Evolutionary conservation across 148 eudicot species (phyloP).

Genomic region (Chenopodium quinoa): DNA sequence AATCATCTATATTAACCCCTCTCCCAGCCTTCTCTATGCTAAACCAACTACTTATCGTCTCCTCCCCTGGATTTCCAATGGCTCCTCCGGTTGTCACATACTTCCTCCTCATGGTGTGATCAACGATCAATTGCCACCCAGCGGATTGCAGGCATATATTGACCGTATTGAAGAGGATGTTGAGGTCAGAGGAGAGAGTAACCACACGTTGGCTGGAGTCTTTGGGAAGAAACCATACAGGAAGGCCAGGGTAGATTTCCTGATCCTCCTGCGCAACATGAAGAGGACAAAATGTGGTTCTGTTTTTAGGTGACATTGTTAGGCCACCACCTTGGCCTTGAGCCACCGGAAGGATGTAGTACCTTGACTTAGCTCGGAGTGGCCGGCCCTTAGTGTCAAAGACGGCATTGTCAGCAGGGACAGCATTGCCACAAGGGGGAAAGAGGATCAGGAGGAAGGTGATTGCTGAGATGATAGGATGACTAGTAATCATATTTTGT

Average conservation of each 20-base stretch:
- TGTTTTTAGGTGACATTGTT: slow-evolving; percentile 29
- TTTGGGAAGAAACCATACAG: slow-evolving; percentile 34
- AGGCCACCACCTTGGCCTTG: slow-evolving; percentile 35
- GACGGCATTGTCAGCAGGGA: neutral
- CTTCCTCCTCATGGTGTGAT: slow-evolving; percentile 28
- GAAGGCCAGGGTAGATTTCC: slow-evolving; percentile 35
- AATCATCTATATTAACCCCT: slow-evolving; percentile 23
- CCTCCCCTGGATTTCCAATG: slow-evolving; percentile 39
- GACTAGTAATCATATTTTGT: neutral
- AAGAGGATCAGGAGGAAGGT: slow-evolving; percentile 7
- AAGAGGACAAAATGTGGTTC: slow-evolving; percentile 36
- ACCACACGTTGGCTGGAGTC: slow-evolving; percentile 23
- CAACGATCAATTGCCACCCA: slow-evolving; percentile 36
- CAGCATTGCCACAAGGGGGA: neutral
- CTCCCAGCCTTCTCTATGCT: slow-evolving; percentile 36
- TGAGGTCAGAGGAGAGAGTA: slow-evolving; percentile 32
- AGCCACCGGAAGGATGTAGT: slow-evolving; percentile 24
- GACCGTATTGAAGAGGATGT: slow-evolving; percentile 36
- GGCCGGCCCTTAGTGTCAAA: slow-evolving; percentile 31
- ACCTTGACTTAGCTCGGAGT: slow-evolving; percentile 19
- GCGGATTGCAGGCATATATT: slow-evolving; percentile 39
- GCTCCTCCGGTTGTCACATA: slow-evolving; percentile 45
- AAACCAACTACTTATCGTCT: slow-evolving; percentile 50
- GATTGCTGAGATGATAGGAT: neutral
- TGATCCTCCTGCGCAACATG: slow-evolving; percentile 37